A percentile compares a stretch with the other conserved stretches of the same genome.
Conservation (phyloP, 2,329 filamentous ascomycete species). For the Phaeosphaeria sp. region DNA sequence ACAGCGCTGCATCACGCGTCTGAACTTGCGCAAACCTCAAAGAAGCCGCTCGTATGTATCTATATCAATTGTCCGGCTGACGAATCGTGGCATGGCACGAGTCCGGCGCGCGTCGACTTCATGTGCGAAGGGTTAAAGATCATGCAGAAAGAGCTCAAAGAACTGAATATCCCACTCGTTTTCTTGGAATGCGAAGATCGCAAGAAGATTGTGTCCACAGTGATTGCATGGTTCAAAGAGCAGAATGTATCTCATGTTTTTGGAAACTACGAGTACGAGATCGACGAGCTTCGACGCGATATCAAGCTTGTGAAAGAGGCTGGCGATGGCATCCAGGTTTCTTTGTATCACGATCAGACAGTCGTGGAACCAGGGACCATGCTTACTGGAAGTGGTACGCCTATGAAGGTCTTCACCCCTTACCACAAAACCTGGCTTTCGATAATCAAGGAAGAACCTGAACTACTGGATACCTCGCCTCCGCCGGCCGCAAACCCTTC, state of each 20-base stretch:
- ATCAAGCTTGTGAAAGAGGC: constrained; percentile 51
- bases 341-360: constrained; percentile 58
- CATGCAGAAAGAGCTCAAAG: constrained; percentile 54
- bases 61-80: constrained; percentile 57
- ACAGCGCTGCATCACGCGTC: constrained; percentile 55
- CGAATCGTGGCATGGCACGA: constrained; percentile 59
- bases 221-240: constrained; percentile 53
- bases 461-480: constrained; percentile 52
- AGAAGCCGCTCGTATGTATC: constrained; percentile 52
- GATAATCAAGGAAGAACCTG: constrained; percentile 51
- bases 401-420: constrained; percentile 60
- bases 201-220: constrained; percentile 50
- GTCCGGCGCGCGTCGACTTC: constrained; percentile 57
- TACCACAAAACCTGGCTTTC: constrained; percentile 57
- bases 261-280: constrained; percentile 56
- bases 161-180: constrained; percentile 58
- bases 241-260: constrained; percentile 56
- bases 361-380: constrained; percentile 56
- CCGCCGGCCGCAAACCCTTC: constrained; percentile 50
- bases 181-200: constrained; percentile 54
- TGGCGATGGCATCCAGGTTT: constrained; percentile 48
- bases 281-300: constrained; percentile 55
- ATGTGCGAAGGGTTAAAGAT: constrained; percentile 53
- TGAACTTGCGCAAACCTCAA: constrained; percentile 53
- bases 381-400: constrained; percentile 50